Percentiles rank a stretch among this genome's conserved stretches.
Evolutionary conservation across 371 early-diverging fungal genomes (phyloP).

Genomic region (Amoeboaphelidium protococcarum): DNA sequence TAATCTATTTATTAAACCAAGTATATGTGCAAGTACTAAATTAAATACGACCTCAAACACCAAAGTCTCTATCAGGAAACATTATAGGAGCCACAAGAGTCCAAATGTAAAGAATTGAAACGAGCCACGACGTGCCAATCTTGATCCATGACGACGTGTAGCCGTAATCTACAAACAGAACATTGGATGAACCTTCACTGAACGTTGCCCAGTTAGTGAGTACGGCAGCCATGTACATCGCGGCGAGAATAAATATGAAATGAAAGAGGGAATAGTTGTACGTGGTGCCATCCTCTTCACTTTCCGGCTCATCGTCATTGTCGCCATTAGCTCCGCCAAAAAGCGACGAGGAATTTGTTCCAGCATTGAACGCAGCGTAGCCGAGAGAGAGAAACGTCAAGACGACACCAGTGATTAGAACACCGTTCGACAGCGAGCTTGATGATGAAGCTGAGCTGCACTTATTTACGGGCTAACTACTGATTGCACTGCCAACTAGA

Average conservation of each 20-base stretch:
- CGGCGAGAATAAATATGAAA: constrained; percentile 62
- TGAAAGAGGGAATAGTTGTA: constrained; percentile 92
- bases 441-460: too few relatives aligned
- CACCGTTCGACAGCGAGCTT: background rate
- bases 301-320: constrained; percentile 25
- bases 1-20: too few relatives aligned
- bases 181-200: background rate
- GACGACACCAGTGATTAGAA: constrained; percentile 38
- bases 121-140: constrained; percentile 67
- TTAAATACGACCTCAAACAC: background rate
- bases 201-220: constrained; percentile 62
- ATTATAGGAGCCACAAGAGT: constrained; percentile 63
- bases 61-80: constrained; percentile 44
- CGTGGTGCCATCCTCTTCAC: constrained; percentile 37
- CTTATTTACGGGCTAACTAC: constrained; percentile 30
- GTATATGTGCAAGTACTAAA: too few relatives aligned
- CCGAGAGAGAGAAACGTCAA: constrained; percentile 78
- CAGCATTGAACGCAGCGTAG: constrained; percentile 78
- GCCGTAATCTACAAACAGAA: constrained; percentile 31
- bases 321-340: constrained; percentile 19
- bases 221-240: constrained; percentile 84
- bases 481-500: constrained; percentile 54
- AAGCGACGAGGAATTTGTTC: constrained; percentile 14
- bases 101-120: constrained; percentile 50
- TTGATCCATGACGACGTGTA: constrained; percentile 86